These are phyloP conservation scores for Cyamopsis tetragonoloba DNA, from an alignment of 306 rosid species.

Conservation along the genomic window DNA sequence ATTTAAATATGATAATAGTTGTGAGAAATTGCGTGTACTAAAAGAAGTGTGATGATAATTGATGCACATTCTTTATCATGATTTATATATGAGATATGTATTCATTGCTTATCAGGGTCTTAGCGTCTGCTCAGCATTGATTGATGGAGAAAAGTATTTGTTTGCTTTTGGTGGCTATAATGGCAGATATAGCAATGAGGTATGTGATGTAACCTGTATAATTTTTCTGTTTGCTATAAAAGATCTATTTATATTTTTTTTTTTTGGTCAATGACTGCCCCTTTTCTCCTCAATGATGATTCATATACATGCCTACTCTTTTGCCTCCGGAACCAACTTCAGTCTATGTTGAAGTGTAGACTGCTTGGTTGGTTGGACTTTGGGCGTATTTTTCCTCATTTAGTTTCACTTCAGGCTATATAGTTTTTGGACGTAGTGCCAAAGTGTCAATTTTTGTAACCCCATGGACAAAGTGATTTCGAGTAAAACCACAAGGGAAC, in stretches of 20 bases:
- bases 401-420: not conserved
- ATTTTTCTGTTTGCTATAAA: not conserved
- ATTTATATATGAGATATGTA: slow-evolving; percentile 10
- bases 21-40: not conserved
- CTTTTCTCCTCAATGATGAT: not conserved
- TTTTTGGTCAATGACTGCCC: not conserved
- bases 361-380: not conserved
- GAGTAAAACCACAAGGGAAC: not conserved
- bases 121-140: slow-evolving; percentile 60
- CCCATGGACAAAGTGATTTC: not conserved
- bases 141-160: slow-evolving; percentile 72
- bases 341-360: not conserved
- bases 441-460: not conserved
- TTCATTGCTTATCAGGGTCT: slow-evolving; percentile 65
- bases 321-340: not conserved
- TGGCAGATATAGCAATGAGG: slow-evolving; percentile 96
- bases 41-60: not conserved
- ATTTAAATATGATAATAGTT: slow-evolving; percentile 24
- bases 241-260: not conserved
- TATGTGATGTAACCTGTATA: slow-evolving; percentile 25
- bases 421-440: not conserved
- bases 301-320: not conserved
- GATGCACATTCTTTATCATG: slow-evolving; percentile 15
- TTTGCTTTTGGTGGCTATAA: slow-evolving; percentile 97
- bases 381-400: not conserved